Evolutionary conservation across 768 basidiomycete genomes (phyloP).

Genomic region (Astraeus odoratus): DNA sequence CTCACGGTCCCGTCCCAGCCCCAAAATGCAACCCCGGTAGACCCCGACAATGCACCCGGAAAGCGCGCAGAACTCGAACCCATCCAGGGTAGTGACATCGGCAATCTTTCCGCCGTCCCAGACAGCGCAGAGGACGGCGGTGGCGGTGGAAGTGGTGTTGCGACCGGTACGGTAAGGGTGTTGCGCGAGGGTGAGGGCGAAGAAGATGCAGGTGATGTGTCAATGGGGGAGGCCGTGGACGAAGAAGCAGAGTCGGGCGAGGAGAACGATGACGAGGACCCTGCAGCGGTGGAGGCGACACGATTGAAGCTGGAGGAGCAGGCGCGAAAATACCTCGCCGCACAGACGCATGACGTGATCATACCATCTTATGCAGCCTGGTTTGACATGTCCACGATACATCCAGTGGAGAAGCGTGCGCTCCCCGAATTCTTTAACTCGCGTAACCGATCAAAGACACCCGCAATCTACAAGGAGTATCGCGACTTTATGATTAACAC

Average conservation of each 20-base stretch:
- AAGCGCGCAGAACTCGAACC: slow-evolving; percentile 89
- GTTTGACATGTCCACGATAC: slow-evolving; percentile 95
- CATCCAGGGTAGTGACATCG: slow-evolving; percentile 69
- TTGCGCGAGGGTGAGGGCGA: slow-evolving; percentile 52
- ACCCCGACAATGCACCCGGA: slow-evolving; percentile 72
- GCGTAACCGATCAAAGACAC: slow-evolving; percentile 90
- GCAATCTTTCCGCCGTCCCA: slow-evolving; percentile 50
- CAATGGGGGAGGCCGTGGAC: slow-evolving; percentile 74
- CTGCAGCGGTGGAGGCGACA: slow-evolving; percentile 75
- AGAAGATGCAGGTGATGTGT: slow-evolving; percentile 67
- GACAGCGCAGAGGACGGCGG: slow-evolving; percentile 12
- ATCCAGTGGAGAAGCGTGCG: slow-evolving; percentile 85
- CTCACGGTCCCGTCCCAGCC: slow-evolving; percentile 46
- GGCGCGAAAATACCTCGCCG: slow-evolving; percentile 90
- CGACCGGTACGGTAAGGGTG: slow-evolving; percentile 30
- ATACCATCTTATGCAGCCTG: slow-evolving; percentile 96
- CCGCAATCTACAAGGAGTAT: slow-evolving; percentile 97
- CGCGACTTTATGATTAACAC: slow-evolving; percentile 99
- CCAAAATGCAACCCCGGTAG: slow-evolving; percentile 69
- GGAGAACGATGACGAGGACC: slow-evolving; percentile 81
- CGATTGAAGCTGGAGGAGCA: slow-evolving; percentile 76
- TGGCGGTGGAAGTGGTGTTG: slow-evolving; percentile 13
- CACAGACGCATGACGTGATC: slow-evolving; percentile 94
- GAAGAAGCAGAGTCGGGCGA: slow-evolving; percentile 75
- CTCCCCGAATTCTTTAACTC: slow-evolving; percentile 98